Evolutionary conservation across 2,329 filamentous ascomycete species (phyloP), one percentile per base, ranked within the genome.

Genomic region (Tolypocladium ovalisporum): DNA sequence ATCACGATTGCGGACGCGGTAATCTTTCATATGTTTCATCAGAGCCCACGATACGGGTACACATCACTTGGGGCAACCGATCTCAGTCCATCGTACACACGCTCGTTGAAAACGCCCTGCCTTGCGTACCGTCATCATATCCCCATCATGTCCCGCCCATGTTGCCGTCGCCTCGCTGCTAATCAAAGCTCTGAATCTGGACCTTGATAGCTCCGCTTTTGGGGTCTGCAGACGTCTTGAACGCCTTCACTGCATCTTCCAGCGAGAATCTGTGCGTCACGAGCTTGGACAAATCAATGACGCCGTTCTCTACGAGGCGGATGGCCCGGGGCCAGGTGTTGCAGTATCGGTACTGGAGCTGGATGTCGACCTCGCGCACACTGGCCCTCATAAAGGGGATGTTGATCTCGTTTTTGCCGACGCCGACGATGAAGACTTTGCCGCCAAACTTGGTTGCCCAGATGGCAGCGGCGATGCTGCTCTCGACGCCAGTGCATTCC

Each of bases 181-280:
- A 57, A 27, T 57, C 52, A 24, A 82, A 63, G 66, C 83, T 90
- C 78, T 92, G 90, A 68, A 97, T 97, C 81, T 91, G 88, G 60
- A 97, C 92, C 80, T 97, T 97, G 75, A 97, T 97, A n/a, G 92
- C 90, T 8, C 93, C 92, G 55, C 89, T 96, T 79, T 88, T 91
- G 42, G 90, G 87, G 73, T 97, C 85, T 10, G 88, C 84, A 24
- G 92, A 90, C 44, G 89, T 94, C 76, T 91, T 85, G 72, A 97
- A 97, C 9, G 93, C 93, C 74, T 93, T 83, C 34, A 94, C 73
- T 0, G 92, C 91, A 70, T 97, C 87, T 75, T 96, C 92, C 40
- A 97, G 75, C 62, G 81, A 77, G 75, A 88, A 97, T 22, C 90
- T 82, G 77, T 97, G 93, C 44, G 93, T 97, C 54, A 97, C 90